Evolutionary conservation across 2,329 filamentous ascomycete genomes (phyloP).

Genomic region (Rhexocercosporidium sp.): DNA sequence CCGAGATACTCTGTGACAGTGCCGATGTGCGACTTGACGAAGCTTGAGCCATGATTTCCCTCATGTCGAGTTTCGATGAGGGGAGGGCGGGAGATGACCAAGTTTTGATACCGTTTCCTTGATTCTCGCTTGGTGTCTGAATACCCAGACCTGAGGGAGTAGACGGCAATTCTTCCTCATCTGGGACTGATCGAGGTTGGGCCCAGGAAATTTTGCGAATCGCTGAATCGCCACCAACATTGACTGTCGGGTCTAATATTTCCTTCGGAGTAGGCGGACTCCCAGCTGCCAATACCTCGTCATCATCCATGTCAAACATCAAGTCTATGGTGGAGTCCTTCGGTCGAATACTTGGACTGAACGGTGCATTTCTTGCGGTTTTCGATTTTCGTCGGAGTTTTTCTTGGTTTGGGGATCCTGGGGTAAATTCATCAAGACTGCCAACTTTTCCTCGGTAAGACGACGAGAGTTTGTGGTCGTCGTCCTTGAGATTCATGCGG

Average conservation of each 20-base stretch:
- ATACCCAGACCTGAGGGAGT: constrained; percentile 15
- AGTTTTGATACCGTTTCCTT: constrained; percentile 30
- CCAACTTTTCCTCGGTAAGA: constrained; percentile 66
- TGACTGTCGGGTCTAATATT: constrained; percentile 9
- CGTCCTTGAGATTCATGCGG: constrained; percentile 64
- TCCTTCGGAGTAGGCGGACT: constrained; percentile 23
- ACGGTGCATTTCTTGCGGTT: constrained; percentile 56
- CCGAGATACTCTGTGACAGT: constrained; percentile 59
- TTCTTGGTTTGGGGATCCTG: constrained; percentile 44
- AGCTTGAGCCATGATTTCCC: constrained; percentile 84
- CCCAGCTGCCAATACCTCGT: constrained; percentile 29
- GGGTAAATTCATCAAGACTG: constrained; percentile 66
- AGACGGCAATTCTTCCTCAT: constrained; percentile 10
- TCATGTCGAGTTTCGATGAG: constrained; percentile 55
- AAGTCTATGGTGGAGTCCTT: constrained; percentile 75
- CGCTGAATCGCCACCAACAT: constrained; percentile 5
- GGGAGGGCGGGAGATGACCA: constrained; percentile 41
- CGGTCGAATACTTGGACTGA: constrained; percentile 70
- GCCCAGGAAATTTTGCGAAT: constrained; percentile 27
- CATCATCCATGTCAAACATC: constrained; percentile 93
- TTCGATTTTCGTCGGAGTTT: constrained; percentile 54
- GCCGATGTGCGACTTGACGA: constrained; percentile 54
- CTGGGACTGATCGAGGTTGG: constrained; percentile 18
- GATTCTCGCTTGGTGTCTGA: constrained; percentile 5
- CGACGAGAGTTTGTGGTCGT: constrained; percentile 65